Base-by-base conservation (phyloP, 768 basidiomycete species). In the Psilocybe sp. region DNA sequence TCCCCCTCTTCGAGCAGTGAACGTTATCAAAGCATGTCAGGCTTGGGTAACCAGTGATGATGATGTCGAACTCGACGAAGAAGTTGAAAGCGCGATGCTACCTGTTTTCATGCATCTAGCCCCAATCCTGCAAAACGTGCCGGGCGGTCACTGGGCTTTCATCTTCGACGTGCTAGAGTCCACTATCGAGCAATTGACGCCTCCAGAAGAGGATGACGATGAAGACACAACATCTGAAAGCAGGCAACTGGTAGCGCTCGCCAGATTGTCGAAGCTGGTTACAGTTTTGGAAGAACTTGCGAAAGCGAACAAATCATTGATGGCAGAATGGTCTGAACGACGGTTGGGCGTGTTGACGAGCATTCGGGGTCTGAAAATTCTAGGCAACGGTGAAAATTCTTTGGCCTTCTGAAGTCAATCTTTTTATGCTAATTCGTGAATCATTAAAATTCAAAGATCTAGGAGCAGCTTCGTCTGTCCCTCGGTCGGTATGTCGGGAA, bases 121-220 rank as follows among this genome's bases (percentile, higher is more conserved):
- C 1, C 94, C 95, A 2, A 87, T 98, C 47, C 68, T 98, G 51
- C 93, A 98, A 67, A 89, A 83, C 60, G 76, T 96, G 1, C 73
- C 82, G 12, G 97, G 96, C 0, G 72, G 78, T 0, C 97, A 98
- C 66, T 99, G 97, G 97, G 89, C 92, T 43, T 79, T 94, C 32
- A 82, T 94, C 4, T 95, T 91, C 64, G 94, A 98, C 62, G 66
- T 98, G 13, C 62, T 96, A 11, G 94, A 96, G 65, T 88, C 76
- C 51, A 91, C 89, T 59, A 73, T 98, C 2, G 95, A 98, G 79
- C 46, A 54, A 18, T 49, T 55, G 2, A 54, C 50, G 6, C 37
- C 52, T 1, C 48, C 49, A 5, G 48, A 49, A 5, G 53, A 53
- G 5, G 51, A 55, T 13, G 34, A 32, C 13, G 54, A 55, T 11